Base-by-base conservation (phyloP, 164 flowering plant genomes). In the Echeveria elegans region DNA sequence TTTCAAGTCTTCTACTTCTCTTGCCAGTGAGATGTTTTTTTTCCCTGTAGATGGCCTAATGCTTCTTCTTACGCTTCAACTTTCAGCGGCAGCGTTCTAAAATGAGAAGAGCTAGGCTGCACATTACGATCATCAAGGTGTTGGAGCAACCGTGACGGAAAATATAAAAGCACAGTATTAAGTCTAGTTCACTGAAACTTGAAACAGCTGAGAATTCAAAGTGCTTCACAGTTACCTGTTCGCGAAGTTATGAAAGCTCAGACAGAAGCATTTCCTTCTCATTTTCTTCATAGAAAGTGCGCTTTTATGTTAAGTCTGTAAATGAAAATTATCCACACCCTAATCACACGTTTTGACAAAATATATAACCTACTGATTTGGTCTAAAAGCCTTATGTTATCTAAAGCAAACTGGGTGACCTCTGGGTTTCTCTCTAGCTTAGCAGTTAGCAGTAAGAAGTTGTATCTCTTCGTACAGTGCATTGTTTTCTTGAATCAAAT, bases 251-350 rank as follows among this genome's bases (percentile, higher is more conserved):
- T 34, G 99, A 83, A 36, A 90, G 74, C 79, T 95, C 99, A 32
- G 69, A 71, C 71, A 86, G 64, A 40, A 95, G 82, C 62, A 85
- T 77, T 61, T 92, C 94, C 68, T 88, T 87, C 84, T 95, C 99
- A 47, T 96, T 97, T 78, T 91, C 99, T 81, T 85, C 94, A 73
- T 89, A 92, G 65, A 92, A 82, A 73, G 92, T 71, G 97, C 92
- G 65, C 24, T 26, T 53, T 2, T 24, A 9, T 53, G 32, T 56
- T 12, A n/a, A 56, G 32, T 28, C 28, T 5, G 12, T 56, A 18
- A 32, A 37, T 34, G n/a, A 61, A 69, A 4, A 74, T 43, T 40
- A 48, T 32, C n/a, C 14, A 66, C 66, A 6, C 12, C 34, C 21
- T 62, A 59, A 37, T 69, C 69, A 59, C 58, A 29, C 68, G 7